Base-by-base conservation (phyloP, 192 early-diverging fungal species). In the Diversispora eburnea region DNA sequence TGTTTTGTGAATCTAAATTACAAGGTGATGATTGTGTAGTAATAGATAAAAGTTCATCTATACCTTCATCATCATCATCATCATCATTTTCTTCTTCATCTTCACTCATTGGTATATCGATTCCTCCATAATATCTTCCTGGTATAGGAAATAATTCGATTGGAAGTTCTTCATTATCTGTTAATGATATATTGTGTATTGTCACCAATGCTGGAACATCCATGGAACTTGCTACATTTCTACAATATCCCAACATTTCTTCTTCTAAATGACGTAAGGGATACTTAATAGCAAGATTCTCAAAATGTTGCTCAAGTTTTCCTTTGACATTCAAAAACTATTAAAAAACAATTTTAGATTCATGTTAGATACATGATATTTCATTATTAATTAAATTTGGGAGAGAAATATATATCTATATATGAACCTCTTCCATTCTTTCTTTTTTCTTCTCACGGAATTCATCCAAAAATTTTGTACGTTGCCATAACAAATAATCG, bases 61-160 rank as follows among this genome's bases (percentile, higher is more conserved):
- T 49, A 49, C 13, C 48, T 49, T 39, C 3, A 5, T 42, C 9
- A 59, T 25, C 17, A 59, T 59, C 8, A 13, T 3, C 5, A 43
- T 62, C 60, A 5, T 62, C 60, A n/a, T n/a, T n/a, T 5, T 15
- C 41, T 42, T 41, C 9, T 6, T 62, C 60, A 15, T 62, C 60
- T 42, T 62, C 60, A 62, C 60, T 62, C 60, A 62, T 62, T 62
- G 60, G 60, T 45, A 62, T 62, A 62, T 62, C 39, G 42, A 62
- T 62, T 62, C 60, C 60, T 15, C 60, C 60, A 62, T 62, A 7
- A 62, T 62, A 62, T 4, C 33, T 43, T 43, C 60, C 60, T 42
- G 60, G 60, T 42, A 62, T 62, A 43, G 22, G 22, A 9, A 60
- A 60, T 60, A 62, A 43, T 43, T 45, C 60, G 13, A 17, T 17